Percentiles rank a stretch among this genome's conserved stretches.
These are phyloP conservation scores for Allomyces macrogynus DNA, from an alignment of 192 early-diverging fungal species.

Conservation along the genomic window DNA sequence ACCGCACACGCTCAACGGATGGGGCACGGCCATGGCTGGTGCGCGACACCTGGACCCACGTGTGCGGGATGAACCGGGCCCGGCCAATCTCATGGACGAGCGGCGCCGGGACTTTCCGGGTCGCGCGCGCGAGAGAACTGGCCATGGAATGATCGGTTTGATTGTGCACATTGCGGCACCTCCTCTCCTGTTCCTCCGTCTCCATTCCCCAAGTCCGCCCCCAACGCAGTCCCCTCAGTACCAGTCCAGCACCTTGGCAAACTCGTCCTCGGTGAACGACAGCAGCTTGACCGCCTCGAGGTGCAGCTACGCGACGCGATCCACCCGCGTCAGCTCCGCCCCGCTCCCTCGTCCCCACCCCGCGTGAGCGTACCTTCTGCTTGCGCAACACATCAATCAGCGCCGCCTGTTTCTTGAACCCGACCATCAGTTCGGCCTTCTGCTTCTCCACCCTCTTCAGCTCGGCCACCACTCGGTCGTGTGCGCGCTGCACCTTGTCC, in stretches of 20 bases:
- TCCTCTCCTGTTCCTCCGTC: too few relatives aligned
- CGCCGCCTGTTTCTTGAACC: conserved; percentile 29
- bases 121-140: too few relatives aligned
- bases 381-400: conserved; percentile 28
- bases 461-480: conserved; percentile 20
- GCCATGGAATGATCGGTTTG: too few relatives aligned
- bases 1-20: too few relatives aligned
- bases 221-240: not conserved
- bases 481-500: conserved; percentile 8
- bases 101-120: too few relatives aligned
- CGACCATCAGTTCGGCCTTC: conserved; percentile 22
- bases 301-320: conserved; percentile 21
- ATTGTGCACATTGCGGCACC: too few relatives aligned
- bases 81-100: too few relatives aligned
- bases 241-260: conserved; percentile 17
- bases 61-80: too few relatives aligned
- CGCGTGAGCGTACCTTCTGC: conserved; percentile 23
- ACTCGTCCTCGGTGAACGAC: conserved; percentile 29
- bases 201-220: too few relatives aligned
- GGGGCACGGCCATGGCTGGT: too few relatives aligned
- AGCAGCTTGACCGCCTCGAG: conserved; percentile 24
- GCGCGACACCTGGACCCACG: too few relatives aligned
- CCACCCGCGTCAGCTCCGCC: not conserved
- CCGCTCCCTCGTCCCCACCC: not conserved
- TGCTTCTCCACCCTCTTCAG: conserved; percentile 23